Percentiles rank a stretch among this genome's conserved stretches.
phyloP scores from a whole-genome alignment of 2,329 filamentous ascomycete genomes.

The Nothophaeocryptopus gaeumannii region DNA sequence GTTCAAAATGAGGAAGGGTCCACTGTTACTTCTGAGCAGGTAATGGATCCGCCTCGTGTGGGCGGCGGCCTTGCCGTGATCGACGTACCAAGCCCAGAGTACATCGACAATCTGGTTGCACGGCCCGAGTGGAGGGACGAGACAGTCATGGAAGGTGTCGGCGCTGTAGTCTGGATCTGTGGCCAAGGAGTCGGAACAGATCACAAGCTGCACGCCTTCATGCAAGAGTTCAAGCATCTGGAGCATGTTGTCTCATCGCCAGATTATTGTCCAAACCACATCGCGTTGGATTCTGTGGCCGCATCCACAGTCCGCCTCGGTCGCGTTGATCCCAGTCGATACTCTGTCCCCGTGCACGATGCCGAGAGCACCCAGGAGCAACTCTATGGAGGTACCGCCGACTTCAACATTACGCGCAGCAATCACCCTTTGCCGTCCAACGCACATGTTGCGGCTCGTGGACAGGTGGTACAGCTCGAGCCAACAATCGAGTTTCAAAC shows the following conservation, averaged over 20 bases:
- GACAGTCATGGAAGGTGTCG: constrained; percentile 64
- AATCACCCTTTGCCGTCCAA: constrained; percentile 24
- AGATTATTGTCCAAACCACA: constrained; percentile 71
- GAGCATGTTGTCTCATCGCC: constrained; percentile 75
- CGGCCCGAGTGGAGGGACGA: constrained; percentile 69
- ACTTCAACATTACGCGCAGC: constrained; percentile 9
- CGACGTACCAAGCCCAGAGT: constrained; percentile 69
- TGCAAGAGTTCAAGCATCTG: constrained; percentile 57
- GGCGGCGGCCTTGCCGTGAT: constrained; percentile 76
- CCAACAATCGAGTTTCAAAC: constrained; percentile 44
- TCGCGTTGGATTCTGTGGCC: constrained; percentile 67
- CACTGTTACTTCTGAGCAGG: constrained; percentile 80
- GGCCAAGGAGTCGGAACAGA: constrained; percentile 65
- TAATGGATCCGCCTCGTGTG: constrained; percentile 64
- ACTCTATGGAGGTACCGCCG: constrained; percentile 14
- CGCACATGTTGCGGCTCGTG: constrained; percentile 33
- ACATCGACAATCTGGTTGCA: constrained; percentile 66
- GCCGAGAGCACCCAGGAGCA: constrained; percentile 43
- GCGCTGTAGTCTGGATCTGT: constrained; percentile 76
- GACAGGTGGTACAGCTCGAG: constrained; percentile 37
- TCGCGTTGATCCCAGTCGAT: constrained; percentile 70
- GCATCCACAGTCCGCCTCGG: constrained; percentile 66
- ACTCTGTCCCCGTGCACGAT: constrained; percentile 65
- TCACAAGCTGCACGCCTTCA: constrained; percentile 65
- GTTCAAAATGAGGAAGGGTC: constrained; percentile 64